Evolutionary conservation across 176 grass and related monocot species (phyloP).

Genomic region (Poa pratensis): DNA sequence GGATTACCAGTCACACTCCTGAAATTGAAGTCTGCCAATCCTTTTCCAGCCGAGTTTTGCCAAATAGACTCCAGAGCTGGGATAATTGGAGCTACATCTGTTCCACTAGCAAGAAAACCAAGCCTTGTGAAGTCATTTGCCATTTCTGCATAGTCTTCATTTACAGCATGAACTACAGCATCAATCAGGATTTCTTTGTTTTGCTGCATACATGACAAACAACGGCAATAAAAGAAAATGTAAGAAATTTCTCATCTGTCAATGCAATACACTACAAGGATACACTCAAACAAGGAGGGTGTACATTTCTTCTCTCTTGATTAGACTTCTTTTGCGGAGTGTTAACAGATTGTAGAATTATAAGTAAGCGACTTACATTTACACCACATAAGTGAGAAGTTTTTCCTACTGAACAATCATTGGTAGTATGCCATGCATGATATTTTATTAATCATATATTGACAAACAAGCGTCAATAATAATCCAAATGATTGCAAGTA

Average conservation of each 20-base stretch:
- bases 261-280: neutral
- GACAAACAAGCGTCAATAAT: neutral
- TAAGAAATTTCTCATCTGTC: conserved; percentile 14
- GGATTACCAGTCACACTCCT: conserved; percentile 88
- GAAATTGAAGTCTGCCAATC: conserved; percentile 96
- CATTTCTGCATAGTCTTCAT: conserved; percentile 99
- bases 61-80: conserved; percentile 95
- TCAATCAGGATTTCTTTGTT: conserved; percentile 99
- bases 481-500: neutral
- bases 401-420: conserved; percentile 21
- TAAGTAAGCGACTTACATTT: conserved; percentile 1
- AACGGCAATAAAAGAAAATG: conserved; percentile 1
- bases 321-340: neutral
- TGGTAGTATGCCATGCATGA: neutral
- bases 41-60: conserved; percentile 98
- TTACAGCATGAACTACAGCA: conserved; percentile 98
- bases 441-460: conserved; percentile 20
- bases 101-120: conserved; percentile 94
- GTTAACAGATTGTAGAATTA: conserved; percentile 26
- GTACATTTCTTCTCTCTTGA: conserved; percentile 4
- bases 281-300: neutral
- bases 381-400: neutral
- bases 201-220: conserved; percentile 67
- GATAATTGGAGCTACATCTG: conserved; percentile 92
- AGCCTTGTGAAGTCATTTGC: conserved; percentile 99